Conservation (phyloP, 441 rosid genomes). For the Populus tomentosa region DNA sequence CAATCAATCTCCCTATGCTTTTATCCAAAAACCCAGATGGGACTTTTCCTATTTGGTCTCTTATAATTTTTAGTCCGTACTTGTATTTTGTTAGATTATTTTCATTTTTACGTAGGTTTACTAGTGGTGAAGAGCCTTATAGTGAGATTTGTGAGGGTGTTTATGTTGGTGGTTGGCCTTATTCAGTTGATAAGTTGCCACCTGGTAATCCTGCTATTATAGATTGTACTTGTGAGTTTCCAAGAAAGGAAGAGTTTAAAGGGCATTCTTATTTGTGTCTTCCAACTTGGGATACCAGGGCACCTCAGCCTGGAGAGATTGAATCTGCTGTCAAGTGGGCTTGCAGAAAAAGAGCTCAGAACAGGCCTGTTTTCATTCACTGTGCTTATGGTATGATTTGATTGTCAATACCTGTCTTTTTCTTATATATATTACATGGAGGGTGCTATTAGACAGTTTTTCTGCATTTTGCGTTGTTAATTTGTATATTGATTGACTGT, state of each 20-base stretch:
- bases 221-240: constrained; percentile 73
- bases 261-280: constrained; percentile 53
- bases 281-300: constrained; percentile 73
- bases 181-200: constrained; percentile 39
- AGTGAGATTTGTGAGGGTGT: constrained; percentile 47
- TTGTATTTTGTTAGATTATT: constrained; percentile 44
- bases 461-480: background rate
- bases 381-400: constrained; percentile 60
- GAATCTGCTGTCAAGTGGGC: constrained; percentile 82
- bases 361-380: constrained; percentile 52
- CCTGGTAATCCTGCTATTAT: constrained; percentile 68
- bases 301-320: constrained; percentile 61
- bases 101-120: constrained; percentile 33
- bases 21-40: constrained; percentile 66
- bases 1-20: constrained; percentile 54
- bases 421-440: background rate
- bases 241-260: constrained; percentile 38
- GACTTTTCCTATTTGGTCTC: constrained; percentile 54
- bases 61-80: constrained; percentile 52
- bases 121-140: constrained; percentile 53
- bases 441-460: background rate
- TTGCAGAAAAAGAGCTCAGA: constrained; percentile 53
- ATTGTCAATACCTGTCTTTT: background rate
- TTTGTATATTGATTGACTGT: background rate
- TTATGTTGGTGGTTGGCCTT: constrained; percentile 79